These are phyloP conservation scores for Trichomonascaceae sp. DNA, from an alignment of 1,139 yeast species.

Conservation along the genomic window DNA sequence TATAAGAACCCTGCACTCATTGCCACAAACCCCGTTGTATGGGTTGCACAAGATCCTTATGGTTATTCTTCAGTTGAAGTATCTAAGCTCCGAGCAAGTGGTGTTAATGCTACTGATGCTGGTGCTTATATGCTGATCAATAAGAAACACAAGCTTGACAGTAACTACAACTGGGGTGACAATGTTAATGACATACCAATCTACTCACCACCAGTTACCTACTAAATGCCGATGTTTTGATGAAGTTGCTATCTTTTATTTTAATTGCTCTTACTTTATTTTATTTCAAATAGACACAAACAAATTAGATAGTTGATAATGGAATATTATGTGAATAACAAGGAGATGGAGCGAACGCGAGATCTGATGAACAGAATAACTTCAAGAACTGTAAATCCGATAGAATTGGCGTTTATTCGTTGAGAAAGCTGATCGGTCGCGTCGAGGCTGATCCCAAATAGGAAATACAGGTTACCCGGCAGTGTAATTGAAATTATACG, in stretches of 20 bases:
- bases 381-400: too few relatives aligned
- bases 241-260: not conserved
- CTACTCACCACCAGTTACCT: slow-evolving; percentile 16
- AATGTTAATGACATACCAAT: slow-evolving; percentile 22
- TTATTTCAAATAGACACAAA: not conserved
- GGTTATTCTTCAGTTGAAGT: slow-evolving; percentile 67
- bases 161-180: slow-evolving; percentile 18
- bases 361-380: too few relatives aligned
- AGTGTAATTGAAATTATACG: not conserved
- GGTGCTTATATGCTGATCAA: slow-evolving; percentile 52
- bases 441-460: not conserved
- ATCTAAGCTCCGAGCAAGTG: slow-evolving; percentile 35
- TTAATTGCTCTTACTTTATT: not conserved
- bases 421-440: too few relatives aligned
- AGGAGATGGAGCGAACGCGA: too few relatives aligned
- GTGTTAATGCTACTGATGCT: slow-evolving; percentile 54
- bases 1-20: slow-evolving; percentile 70
- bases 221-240: not conserved
- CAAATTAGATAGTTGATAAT: not conserved
- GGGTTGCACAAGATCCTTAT: slow-evolving; percentile 85
- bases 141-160: slow-evolving; percentile 33
- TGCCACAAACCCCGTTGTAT: slow-evolving; percentile 61
- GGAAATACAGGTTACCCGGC: not conserved
- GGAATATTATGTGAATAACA: not conserved
- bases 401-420: too few relatives aligned